Percentiles rank a stretch among this genome's conserved stretches.
Conservation (phyloP, 345 rosid genomes). For the Chamaenerion angustifolium region DNA sequence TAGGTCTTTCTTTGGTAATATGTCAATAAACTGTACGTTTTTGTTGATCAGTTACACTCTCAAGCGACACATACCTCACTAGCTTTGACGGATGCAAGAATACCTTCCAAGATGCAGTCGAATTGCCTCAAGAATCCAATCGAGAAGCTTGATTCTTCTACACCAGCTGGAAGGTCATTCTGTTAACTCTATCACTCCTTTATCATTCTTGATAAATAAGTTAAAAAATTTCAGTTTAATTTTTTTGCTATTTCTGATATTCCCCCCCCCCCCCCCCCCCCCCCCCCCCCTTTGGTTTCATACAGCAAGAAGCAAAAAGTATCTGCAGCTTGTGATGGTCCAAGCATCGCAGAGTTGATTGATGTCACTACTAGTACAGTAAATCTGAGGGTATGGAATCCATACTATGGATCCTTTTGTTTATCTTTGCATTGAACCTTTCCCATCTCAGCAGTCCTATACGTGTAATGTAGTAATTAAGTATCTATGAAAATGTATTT, state of each 20-base stretch:
- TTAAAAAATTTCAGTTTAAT: neutral
- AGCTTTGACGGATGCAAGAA: constrained; percentile 38
- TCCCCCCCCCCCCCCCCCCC: too few relatives aligned
- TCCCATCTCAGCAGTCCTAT: neutral
- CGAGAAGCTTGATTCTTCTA: constrained; percentile 61
- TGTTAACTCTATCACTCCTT: constrained; percentile 1
- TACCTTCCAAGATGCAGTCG: constrained; percentile 45
- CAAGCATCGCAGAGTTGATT: constrained; percentile 91
- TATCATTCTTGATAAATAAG: neutral
- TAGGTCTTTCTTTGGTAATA: neutral
- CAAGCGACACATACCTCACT: constrained; percentile 26
- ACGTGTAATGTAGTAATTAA: too few relatives aligned
- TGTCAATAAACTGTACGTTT: neutral
- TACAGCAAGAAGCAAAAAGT: constrained; percentile 91
- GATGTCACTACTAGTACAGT: constrained; percentile 99
- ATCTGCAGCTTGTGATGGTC: constrained; percentile 59
- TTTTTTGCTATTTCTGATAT: neutral
- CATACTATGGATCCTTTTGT: too few relatives aligned
- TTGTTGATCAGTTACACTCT: constrained; percentile 30
- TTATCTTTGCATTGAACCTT: constrained; percentile 4
- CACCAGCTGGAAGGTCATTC: constrained; percentile 50
- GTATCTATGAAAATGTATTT: constrained; percentile 4
- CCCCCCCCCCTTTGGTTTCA: neutral
- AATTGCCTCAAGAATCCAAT: constrained; percentile 78
- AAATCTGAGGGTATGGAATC: constrained; percentile 68